A percentile compares a stretch with the other conserved stretches of the same genome.
Conservation (phyloP, 2,329 filamentous ascomycete species). For the Fusarium cicatricum region DNA sequence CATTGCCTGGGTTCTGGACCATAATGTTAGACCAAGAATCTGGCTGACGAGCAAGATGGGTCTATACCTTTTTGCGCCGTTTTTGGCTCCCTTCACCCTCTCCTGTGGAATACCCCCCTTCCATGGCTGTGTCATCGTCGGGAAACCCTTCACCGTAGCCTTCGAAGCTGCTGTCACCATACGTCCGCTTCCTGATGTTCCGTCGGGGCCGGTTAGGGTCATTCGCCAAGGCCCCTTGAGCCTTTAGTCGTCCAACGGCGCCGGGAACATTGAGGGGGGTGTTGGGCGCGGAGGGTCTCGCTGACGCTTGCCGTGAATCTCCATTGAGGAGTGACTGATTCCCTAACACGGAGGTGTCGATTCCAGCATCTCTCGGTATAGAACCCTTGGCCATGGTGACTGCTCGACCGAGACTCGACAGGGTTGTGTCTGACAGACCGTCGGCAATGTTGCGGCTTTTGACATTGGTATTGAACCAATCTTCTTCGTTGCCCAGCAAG, state of each 20-base stretch:
- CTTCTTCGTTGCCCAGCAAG: conserved; percentile 63
- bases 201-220: conserved; percentile 68
- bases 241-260: conserved; percentile 50
- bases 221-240: conserved; percentile 49
- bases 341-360: conserved; percentile 64
- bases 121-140: conserved; percentile 69
- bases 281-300: conserved; percentile 60
- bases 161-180: conserved; percentile 77
- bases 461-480: conserved; percentile 63
- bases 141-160: conserved; percentile 77
- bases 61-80: conserved; percentile 69
- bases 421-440: conserved; percentile 58
- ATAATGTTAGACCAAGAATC: conserved; percentile 51
- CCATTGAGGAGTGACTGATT: conserved; percentile 58
- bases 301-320: conserved; percentile 52
- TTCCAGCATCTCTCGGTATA: conserved; percentile 63
- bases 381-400: conserved; percentile 65
- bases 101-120: conserved; percentile 73
- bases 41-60: conserved; percentile 1
- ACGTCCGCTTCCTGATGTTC: conserved; percentile 76
- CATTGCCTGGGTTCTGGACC: conserved; percentile 56
- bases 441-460: conserved; percentile 63
- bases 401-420: conserved; percentile 58
- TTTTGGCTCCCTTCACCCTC: conserved; percentile 74
- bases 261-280: conserved; percentile 56